Conservation (phyloP, 768 basidiomycete species). For the Mycena amicta region DNA sequence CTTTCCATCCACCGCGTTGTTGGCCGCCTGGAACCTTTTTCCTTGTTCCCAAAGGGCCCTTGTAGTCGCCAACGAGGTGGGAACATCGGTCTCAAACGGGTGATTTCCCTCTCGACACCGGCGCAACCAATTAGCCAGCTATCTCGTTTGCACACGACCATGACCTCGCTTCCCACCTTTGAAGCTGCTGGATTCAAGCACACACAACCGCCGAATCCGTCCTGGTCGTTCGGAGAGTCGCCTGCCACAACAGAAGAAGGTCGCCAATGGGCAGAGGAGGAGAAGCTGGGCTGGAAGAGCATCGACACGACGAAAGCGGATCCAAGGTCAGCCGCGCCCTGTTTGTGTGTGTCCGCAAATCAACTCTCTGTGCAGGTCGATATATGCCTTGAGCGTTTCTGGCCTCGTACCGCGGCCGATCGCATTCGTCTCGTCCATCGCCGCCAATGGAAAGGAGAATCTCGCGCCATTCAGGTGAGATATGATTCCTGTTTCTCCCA, state of each 20-base stretch:
- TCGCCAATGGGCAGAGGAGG: conserved; percentile 46
- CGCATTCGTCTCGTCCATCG: conserved; percentile 68
- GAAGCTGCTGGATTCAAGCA: conserved; percentile 29
- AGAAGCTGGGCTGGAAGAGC: conserved; percentile 42
- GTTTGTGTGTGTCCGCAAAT: not conserved
- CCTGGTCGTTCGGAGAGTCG: conserved; percentile 40
- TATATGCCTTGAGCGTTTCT: conserved; percentile 53
- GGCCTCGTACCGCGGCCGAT: conserved; percentile 69
- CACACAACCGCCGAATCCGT: conserved; percentile 39
- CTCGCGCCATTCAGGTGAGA: conserved; percentile 59
- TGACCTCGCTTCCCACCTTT: not conserved
- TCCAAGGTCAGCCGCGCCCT: conserved; percentile 30
- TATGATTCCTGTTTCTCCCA: not conserved
- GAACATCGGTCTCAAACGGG: too few species aligned
- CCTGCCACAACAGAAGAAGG: conserved; percentile 38
- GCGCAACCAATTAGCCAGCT: too few species aligned
- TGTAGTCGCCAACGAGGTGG: too few species aligned
- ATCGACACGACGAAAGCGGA: conserved; percentile 38
- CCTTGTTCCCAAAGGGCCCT: too few species aligned
- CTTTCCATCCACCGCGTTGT: too few species aligned
- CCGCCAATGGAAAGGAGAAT: conserved; percentile 53
- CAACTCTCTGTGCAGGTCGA: conserved; percentile 22
- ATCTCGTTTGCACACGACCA: not conserved
- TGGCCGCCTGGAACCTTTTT: too few species aligned
- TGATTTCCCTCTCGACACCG: too few species aligned